A percentile compares a stretch with the other conserved stretches of the same genome.
phyloP scores from a whole-genome alignment of 208 protist genomes.

The Acanthamoeba divionensis region DNA sequence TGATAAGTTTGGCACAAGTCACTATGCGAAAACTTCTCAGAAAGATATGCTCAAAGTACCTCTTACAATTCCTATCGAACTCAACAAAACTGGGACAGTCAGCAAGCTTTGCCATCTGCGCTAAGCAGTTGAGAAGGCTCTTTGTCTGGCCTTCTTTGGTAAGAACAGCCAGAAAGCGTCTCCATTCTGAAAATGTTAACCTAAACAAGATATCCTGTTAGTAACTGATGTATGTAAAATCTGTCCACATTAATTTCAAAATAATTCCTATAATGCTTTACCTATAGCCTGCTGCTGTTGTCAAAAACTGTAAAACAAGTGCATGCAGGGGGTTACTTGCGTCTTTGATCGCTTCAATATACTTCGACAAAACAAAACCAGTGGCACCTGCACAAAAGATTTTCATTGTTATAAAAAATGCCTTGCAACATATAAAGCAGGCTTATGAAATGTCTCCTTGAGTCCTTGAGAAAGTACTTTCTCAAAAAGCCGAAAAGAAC shows the following conservation, averaged over 20 bases:
- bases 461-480: too few relatives aligned
- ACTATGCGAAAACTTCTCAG: background rate
- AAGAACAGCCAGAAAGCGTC: slow-evolving; percentile 6
- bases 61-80: background rate
- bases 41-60: background rate
- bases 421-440: too few relatives aligned
- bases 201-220: too few relatives aligned
- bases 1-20: background rate
- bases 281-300: background rate
- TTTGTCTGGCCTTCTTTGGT: background rate
- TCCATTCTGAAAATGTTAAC: slow-evolving; percentile 32
- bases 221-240: too few relatives aligned
- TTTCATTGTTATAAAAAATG: too few relatives aligned
- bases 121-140: background rate
- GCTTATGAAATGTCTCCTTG: too few relatives aligned
- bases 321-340: background rate
- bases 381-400: background rate
- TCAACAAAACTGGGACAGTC: slow-evolving; percentile 7
- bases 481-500: too few relatives aligned
- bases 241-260: too few relatives aligned
- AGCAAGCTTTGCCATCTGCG: background rate
- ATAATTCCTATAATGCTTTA: too few relatives aligned
- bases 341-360: background rate
- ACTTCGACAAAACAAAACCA: slow-evolving; percentile 18
- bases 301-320: background rate